These are phyloP conservation scores for Thelonectria rubi DNA, from an alignment of 2,329 filamentous ascomycete genomes.

Conservation along the genomic window DNA sequence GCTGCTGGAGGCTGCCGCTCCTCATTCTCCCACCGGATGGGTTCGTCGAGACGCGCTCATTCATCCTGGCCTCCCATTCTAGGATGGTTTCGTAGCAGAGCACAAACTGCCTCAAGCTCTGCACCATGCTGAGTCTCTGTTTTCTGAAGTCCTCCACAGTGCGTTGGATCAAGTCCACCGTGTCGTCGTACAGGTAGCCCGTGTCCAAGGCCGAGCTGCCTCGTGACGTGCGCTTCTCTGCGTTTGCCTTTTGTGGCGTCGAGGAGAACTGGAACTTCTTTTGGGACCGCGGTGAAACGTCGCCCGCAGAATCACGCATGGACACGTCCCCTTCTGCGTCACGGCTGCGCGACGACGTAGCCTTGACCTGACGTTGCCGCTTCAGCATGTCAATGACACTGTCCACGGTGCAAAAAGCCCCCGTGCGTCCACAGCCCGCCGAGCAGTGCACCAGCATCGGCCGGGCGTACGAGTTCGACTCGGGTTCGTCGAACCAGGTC, in stretches of 20 bases:
- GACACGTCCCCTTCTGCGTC: slow-evolving; percentile 56
- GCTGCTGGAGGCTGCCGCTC: slow-evolving; percentile 47
- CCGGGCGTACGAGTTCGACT: slow-evolving; percentile 60
- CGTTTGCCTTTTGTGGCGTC: slow-evolving; percentile 26
- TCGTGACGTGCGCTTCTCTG: slow-evolving; percentile 25
- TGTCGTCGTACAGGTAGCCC: slow-evolving; percentile 74
- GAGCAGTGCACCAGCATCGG: slow-evolving; percentile 95
- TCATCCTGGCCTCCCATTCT: slow-evolving; percentile 76
- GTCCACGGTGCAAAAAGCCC: slow-evolving; percentile 96
- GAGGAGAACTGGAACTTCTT: slow-evolving; percentile 39
- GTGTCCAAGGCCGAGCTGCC: slow-evolving; percentile 52
- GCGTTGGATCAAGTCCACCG: slow-evolving; percentile 81
- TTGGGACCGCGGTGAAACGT: slow-evolving; percentile 42
- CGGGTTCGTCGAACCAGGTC: slow-evolving; percentile 68
- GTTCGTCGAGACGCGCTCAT: slow-evolving; percentile 46
- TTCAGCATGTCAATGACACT: slow-evolving; percentile 97
- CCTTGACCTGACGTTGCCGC: slow-evolving; percentile 68
- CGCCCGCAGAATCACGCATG: slow-evolving; percentile 51
- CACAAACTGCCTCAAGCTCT: slow-evolving; percentile 91
- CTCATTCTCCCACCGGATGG: slow-evolving; percentile 36
- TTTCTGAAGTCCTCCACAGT: slow-evolving; percentile 91
- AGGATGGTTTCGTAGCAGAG: slow-evolving; percentile 95
- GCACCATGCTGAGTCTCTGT: slow-evolving; percentile 95
- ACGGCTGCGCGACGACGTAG: slow-evolving; percentile 28
- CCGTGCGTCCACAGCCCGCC: slow-evolving; percentile 93